phyloP scores from a whole-genome alignment of 1,284 basidiomycete genomes.

The Ceratobasidium papillatum region DNA sequence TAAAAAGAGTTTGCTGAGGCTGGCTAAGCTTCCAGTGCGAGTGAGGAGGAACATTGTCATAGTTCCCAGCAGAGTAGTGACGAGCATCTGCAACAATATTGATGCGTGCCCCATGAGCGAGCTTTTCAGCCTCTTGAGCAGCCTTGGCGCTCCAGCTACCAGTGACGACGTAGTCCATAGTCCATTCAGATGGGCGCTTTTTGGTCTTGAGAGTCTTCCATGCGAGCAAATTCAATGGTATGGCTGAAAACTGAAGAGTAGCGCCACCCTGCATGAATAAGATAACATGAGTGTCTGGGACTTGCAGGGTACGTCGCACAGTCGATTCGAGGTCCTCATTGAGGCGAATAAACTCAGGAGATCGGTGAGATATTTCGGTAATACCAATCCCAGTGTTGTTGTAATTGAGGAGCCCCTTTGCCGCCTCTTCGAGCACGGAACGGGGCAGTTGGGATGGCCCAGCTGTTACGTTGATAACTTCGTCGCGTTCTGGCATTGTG shows the following conservation, averaged over 20 bases:
- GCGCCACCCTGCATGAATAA: conserved; percentile 95
- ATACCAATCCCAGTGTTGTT: conserved; percentile 89
- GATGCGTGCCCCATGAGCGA: conserved; percentile 63
- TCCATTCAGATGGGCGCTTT: conserved; percentile 58
- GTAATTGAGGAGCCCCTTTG: conserved; percentile 85
- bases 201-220: conserved; percentile 62
- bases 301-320: conserved; percentile 76
- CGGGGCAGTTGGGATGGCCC: conserved; percentile 90
- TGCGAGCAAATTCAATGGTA: conserved; percentile 88
- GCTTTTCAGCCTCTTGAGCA: conserved; percentile 76
- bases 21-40: conserved; percentile 79
- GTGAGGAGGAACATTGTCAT: conserved; percentile 82
- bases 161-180: conserved; percentile 88
- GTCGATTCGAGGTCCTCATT: conserved; percentile 69
- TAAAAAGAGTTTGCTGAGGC: conserved; percentile 74
- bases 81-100: conserved; percentile 77
- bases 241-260: conserved; percentile 86
- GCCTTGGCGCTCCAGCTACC: conserved; percentile 93
- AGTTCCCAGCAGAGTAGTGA: conserved; percentile 69
- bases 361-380: conserved; percentile 93
- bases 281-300: conserved; percentile 85
- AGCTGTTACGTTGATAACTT: conserved; percentile 87
- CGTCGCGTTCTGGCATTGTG: conserved; percentile 54
- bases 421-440: conserved; percentile 81
- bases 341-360: conserved; percentile 83